Base-by-base conservation (phyloP, 2,329 filamentous ascomycete genomes). In the Cladosporium velox region DNA sequence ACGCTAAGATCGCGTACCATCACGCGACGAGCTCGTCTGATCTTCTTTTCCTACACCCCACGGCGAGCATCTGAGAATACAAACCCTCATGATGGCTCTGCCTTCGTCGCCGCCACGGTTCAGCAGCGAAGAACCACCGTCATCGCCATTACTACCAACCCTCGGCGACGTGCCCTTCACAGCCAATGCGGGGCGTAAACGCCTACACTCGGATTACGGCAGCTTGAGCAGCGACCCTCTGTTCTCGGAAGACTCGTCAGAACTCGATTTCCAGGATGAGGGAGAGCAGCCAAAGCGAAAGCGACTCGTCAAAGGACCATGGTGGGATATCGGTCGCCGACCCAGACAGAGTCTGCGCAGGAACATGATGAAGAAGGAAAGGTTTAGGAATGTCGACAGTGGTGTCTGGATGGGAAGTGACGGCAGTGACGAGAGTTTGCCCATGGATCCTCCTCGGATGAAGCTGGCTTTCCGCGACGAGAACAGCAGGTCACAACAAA, bases 331-430 rank as follows among this genome's bases (percentile, higher is more conserved):
- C 71, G 76, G 66, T 47, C 60, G 55, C 58, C 70, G 30, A 74
- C 32, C 72, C 72, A 65, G 76, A 76, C 26, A 75, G 70, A 34
- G 88, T 28, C 41, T 85, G 75, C 82, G 61, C 21, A 47, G 35
- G 51, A 64, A 28, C 51, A 64, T 64, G 61, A 55, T 64, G 34
- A 64, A 64, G 51, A 64, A 64, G 38, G 61, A 87, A 47, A 81
- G 81, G 15, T 80, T 90, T 63, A 79, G 82, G 61, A 86, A 89
- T 70, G 79, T 85, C 66, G 90, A 92, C 76, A 91, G 89, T 75
- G 88, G 88, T 60, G 85, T 92, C 3, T 92, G 85, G 78, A 83
- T 92, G 79, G 87, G 84, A 4, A 89, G 87, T 68, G 89, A 90
- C 69, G 78, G 76, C 32, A 80, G 78, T 41, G 80, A 83, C 35